Conservation (phyloP, 1,284 basidiomycete genomes). For the Bondarzewia mesenterica region DNA sequence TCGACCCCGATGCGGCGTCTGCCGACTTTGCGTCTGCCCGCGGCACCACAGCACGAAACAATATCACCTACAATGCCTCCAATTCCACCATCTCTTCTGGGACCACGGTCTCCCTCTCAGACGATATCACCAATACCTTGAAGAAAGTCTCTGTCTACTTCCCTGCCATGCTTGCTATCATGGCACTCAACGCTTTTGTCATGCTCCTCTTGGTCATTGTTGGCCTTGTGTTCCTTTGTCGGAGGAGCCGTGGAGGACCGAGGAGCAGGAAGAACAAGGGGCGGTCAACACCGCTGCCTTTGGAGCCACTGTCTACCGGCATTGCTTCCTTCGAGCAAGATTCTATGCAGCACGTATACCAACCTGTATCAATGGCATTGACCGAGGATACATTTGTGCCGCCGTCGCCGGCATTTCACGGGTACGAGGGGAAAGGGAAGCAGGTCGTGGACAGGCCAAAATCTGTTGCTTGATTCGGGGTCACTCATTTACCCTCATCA, state of each 20-base stretch:
- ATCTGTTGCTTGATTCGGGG: slow-evolving; percentile 25
- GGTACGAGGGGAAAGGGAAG: slow-evolving; percentile 12
- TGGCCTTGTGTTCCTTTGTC: slow-evolving; percentile 42
- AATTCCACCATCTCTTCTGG: slow-evolving; percentile 32
- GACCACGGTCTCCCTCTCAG: slow-evolving; percentile 41
- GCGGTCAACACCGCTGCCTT: slow-evolving; percentile 47
- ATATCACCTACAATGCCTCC: slow-evolving; percentile 59
- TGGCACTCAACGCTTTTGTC: slow-evolving; percentile 65
- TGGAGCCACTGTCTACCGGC: slow-evolving; percentile 20
- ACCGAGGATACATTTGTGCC: slow-evolving; percentile 67
- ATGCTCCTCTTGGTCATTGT: slow-evolving; percentile 46
- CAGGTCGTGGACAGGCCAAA: slow-evolving; percentile 30
- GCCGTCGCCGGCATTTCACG: slow-evolving; percentile 55
- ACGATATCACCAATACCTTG: slow-evolving; percentile 46
- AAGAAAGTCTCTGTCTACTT: slow-evolving; percentile 53
- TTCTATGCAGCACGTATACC: slow-evolving; percentile 36
- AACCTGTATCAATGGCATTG: slow-evolving; percentile 70
- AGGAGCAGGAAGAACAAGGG: slow-evolving; percentile 35
- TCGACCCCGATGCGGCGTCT: slow-evolving; percentile 62
- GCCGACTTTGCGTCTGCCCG: slow-evolving; percentile 57
- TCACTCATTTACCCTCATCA: neutral
- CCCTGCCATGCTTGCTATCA: slow-evolving; percentile 61
- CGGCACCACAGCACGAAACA: slow-evolving; percentile 51
- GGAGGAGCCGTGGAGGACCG: slow-evolving; percentile 29
- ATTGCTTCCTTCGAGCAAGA: slow-evolving; percentile 14